These are phyloP conservation scores for Ulmus americana DNA, from an alignment of 331 rosid species.

Conservation along the genomic window DNA sequence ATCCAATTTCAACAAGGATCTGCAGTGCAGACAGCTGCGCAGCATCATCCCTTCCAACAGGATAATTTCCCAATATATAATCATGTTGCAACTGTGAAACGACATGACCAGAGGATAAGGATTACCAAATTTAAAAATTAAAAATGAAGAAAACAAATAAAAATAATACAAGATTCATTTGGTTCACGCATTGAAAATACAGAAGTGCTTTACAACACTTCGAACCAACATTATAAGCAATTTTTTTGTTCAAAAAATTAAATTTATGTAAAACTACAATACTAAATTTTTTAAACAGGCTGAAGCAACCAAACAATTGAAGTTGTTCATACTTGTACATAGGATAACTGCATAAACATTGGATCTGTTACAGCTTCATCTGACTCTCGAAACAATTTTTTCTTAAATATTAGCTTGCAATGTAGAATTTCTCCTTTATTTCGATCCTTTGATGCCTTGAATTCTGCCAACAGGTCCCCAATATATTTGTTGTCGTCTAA, in stretches of 20 bases:
- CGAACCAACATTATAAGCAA: conserved; percentile 2
- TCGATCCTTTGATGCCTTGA: conserved; percentile 81
- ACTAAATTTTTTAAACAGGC: background rate
- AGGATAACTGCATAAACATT: conserved; percentile 87
- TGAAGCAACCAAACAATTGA: background rate
- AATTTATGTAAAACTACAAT: background rate
- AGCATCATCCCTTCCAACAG: conserved; percentile 90
- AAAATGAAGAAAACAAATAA: background rate
- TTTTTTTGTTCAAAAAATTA: background rate
- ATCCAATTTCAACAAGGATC: conserved; percentile 82
- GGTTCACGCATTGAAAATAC: conserved; percentile 19
- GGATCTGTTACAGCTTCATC: conserved; percentile 88
- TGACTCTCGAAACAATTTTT: conserved; percentile 80
- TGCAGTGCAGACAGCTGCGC: conserved; percentile 87
- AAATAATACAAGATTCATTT: conserved; percentile 20
- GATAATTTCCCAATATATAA: conserved; percentile 86
- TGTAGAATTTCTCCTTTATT: conserved; percentile 91
- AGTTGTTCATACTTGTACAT: conserved; percentile 60
- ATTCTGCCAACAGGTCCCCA: conserved; percentile 79
- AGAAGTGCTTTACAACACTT: conserved; percentile 5
- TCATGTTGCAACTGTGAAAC: conserved; percentile 81
- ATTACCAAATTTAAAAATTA: conserved; percentile 12
- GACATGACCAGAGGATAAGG: conserved; percentile 16
- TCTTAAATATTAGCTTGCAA: conserved; percentile 72
- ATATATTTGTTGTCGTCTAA: conserved; percentile 83